Evolutionary conservation across 2,329 filamentous ascomycete species (phyloP).

Genomic region (Pseudocercospora crystallina): DNA sequence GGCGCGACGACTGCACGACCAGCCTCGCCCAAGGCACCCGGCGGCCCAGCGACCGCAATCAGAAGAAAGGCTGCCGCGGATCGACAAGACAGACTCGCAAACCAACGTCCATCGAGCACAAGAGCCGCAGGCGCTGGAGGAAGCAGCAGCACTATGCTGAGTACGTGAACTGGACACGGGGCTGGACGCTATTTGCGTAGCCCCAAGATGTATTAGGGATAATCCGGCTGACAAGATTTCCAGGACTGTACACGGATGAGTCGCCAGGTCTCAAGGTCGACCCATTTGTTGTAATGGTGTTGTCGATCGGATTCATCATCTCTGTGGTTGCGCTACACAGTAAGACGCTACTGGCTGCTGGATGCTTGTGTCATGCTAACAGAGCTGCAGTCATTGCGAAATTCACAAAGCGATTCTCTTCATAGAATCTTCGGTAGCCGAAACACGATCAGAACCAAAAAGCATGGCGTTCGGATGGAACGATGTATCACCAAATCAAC

Average conservation of each 20-base stretch:
- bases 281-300: constrained; percentile 92
- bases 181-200: not conserved
- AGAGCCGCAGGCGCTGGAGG: constrained; percentile 91
- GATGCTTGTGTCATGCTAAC: constrained; percentile 19
- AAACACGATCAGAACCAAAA: not conserved
- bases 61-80: constrained; percentile 93
- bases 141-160: constrained; percentile 97
- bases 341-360: constrained; percentile 52
- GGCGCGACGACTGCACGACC: constrained; percentile 74
- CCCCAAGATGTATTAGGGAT: not conserved
- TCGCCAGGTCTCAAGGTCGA: constrained; percentile 96
- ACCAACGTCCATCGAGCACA: constrained; percentile 88
- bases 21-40: constrained; percentile 83
- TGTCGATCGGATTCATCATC: constrained; percentile 98
- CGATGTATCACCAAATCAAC: too few species aligned
- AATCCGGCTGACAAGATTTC: constrained; percentile 21
- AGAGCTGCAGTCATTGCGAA: constrained; percentile 78
- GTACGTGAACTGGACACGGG: constrained; percentile 52
- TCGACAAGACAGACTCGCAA: constrained; percentile 95
- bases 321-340: constrained; percentile 96
- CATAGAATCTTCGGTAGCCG: constrained; percentile 37
- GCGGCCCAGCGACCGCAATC: constrained; percentile 92
- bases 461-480: constrained; percentile 2
- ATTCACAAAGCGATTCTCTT: constrained; percentile 81
- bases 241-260: constrained; percentile 96